Base-by-base conservation (phyloP, 1,284 basidiomycete genomes). In the Microstroma glucosiphilum region DNA sequence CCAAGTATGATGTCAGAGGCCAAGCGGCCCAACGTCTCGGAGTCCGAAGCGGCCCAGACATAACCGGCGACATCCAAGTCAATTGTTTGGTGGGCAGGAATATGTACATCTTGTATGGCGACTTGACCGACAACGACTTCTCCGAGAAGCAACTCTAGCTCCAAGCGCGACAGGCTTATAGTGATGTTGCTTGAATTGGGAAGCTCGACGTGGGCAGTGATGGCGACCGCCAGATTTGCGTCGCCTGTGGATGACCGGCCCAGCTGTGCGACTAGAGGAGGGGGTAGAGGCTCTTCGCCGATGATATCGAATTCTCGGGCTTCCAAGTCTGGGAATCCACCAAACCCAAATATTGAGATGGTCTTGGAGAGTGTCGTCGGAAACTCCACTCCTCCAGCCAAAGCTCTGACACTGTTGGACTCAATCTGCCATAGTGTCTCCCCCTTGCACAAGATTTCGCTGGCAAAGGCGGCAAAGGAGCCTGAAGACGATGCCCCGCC, bases 381-480 rank as follows among this genome's bases (percentile, higher is more conserved):
- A 30, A 73, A 75, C 15, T 71, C 61, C n/a, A 69, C 65, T 8
- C 71, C 72, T 6, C 72, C 72, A 1, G 72, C 66, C 9, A 64
- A 40, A 25, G 71, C 61, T 9, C 59, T 49, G 41, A 68, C 65
- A 13, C 58, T 57, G n/a, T 69, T 59, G 1, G 72, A 60, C 19
- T 60, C 64, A 15, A 75, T 37, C 2, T 55, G 55, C 23, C 71
- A 55, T 0, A 53, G 37, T 7, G 70, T 37, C 19, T 60, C 49
- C 12, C 69, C 62, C 7, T 63, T 48, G 12, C 65, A 40, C 15
- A 75, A 61, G 19, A 75, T 59, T 21, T 64, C 58, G 9, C 63
- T 60, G 17, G 71, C 71, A 57, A 75, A 70, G 40, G 60, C 58
- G 7, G 71, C 64, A 25, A 73, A 75, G 40, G 63, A 61, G 48